phyloP scores from a whole-genome alignment of 2,329 filamentous ascomycete genomes.

The Scleromitrula shiraiana region DNA sequence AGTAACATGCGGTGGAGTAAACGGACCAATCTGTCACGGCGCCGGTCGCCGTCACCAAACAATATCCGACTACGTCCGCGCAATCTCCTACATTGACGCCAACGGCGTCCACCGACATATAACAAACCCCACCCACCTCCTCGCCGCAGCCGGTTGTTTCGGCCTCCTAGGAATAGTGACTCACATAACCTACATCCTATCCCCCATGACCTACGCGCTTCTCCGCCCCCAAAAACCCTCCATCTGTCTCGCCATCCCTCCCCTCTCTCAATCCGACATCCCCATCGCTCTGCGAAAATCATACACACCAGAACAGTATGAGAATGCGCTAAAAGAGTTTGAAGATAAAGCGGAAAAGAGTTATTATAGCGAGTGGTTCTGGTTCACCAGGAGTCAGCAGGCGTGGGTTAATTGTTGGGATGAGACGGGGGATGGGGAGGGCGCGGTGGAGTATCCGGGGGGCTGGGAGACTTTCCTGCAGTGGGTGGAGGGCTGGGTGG shows the following conservation, averaged over 20 bases:
- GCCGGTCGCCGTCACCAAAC: conserved; percentile 37
- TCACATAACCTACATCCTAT: conserved; percentile 40
- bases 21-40: conserved; percentile 40
- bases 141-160: conserved; percentile 38
- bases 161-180: conserved; percentile 41
- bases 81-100: conserved; percentile 40
- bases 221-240: conserved; percentile 37
- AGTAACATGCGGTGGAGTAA: conserved; percentile 40
- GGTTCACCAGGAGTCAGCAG: conserved; percentile 39
- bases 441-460: conserved; percentile 32
- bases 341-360: conserved; percentile 32
- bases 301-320: conserved; percentile 30
- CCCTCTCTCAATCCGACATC: conserved; percentile 32
- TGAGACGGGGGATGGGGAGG: conserved; percentile 27
- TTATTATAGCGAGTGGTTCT: conserved; percentile 43
- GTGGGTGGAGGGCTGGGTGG: conserved; percentile 33
- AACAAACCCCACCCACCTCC: conserved; percentile 32
- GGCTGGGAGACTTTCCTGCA: conserved; percentile 18
- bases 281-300: conserved; percentile 32
- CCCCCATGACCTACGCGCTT: conserved; percentile 40
- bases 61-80: conserved; percentile 38
- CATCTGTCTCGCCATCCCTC: conserved; percentile 37
- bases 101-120: conserved; percentile 36
- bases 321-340: conserved; percentile 32
- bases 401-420: conserved; percentile 42